These are phyloP conservation scores for Sphaerulina populicola DNA, from an alignment of 2,329 filamentous ascomycete species.

Conservation along the genomic window DNA sequence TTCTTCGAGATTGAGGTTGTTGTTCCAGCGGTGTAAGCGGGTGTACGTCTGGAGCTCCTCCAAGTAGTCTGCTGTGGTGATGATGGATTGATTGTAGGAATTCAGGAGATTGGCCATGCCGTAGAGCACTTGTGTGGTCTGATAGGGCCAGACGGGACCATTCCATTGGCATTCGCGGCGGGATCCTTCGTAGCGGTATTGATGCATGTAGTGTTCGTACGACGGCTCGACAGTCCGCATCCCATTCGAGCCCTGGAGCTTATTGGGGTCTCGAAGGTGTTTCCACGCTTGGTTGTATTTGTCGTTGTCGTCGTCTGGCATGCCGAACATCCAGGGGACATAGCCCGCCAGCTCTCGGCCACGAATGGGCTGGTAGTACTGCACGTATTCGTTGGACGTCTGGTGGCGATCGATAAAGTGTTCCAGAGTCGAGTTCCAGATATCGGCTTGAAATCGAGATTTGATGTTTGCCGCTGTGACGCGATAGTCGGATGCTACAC, in stretches of 20 bases:
- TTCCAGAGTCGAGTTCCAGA: conserved; percentile 40
- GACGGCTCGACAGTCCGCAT: conserved; percentile 39
- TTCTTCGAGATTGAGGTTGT: conserved; percentile 37
- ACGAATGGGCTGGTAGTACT: conserved; percentile 37
- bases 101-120: conserved; percentile 40
- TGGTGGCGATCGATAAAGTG: conserved; percentile 42
- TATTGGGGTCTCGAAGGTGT: conserved; percentile 32
- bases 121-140: conserved; percentile 37
- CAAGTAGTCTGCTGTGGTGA: conserved; percentile 33
- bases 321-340: conserved; percentile 39
- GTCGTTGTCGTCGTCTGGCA: conserved; percentile 36
- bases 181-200: conserved; percentile 35
- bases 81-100: conserved; percentile 32
- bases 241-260: conserved; percentile 33
- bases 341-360: conserved; percentile 40
- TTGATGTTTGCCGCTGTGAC: conserved; percentile 33
- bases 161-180: conserved; percentile 42
- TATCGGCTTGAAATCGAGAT: conserved; percentile 32
- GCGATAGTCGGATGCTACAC: conserved; percentile 17
- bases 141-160: conserved; percentile 40
- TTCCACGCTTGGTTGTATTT: conserved; percentile 35
- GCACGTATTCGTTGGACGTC: conserved; percentile 35
- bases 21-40: conserved; percentile 34
- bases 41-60: conserved; percentile 35
- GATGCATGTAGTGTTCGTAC: conserved; percentile 41